Evolutionary conservation across 164 flowering plant species (phyloP), one percentile per base, ranked within the genome.

Genomic region (Akebia trifoliata): DNA sequence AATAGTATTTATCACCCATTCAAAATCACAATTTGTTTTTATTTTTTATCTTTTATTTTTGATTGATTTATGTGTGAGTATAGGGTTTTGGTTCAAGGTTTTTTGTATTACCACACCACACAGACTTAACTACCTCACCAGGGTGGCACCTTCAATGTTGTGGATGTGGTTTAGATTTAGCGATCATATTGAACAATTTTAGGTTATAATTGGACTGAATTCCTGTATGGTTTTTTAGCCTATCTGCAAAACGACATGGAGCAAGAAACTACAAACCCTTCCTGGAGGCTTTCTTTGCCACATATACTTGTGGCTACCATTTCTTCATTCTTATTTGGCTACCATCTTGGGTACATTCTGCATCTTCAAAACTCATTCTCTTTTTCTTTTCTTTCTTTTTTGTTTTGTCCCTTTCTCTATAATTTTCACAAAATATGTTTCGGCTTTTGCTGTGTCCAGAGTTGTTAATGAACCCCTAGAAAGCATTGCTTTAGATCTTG

Each of bases 381-480:
- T 12, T 8, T 40, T n/a, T n/a, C n/a, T n/a, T n/a, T n/a, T 11
- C 30, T 54, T 12, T 30, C 4, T n/a, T 11, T 29, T 0, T 11
- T 44, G 20, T 15, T 52, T 26, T 12, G 9, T 30, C 29, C n/a
- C 2, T 32, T 1, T 54, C 8, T 54, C 6, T 35, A 0, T n/a
- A n/a, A n/a, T n/a, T n/a, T n/a, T n/a, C n/a, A n/a, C 34, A 29
- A 39, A 14, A n/a, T 18, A 14, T 39, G 37, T 44, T 2, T 60
- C 21, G 56, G 39, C 31, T 3, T 52, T 60, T 52, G 40, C 42
- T 45, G 6, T 12, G 49, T 60, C 45, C 89, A 91, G 97, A 49
- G 95, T 91, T 53, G 97, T 91, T 26, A 91, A 91, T 73, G 97
- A 88, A 65, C 86, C 97, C 36, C 88, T 88, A 61, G 96, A 88